Base-by-base conservation (phyloP, 108 stramenopile genomes). In the Schizochytrium sp. region DNA sequence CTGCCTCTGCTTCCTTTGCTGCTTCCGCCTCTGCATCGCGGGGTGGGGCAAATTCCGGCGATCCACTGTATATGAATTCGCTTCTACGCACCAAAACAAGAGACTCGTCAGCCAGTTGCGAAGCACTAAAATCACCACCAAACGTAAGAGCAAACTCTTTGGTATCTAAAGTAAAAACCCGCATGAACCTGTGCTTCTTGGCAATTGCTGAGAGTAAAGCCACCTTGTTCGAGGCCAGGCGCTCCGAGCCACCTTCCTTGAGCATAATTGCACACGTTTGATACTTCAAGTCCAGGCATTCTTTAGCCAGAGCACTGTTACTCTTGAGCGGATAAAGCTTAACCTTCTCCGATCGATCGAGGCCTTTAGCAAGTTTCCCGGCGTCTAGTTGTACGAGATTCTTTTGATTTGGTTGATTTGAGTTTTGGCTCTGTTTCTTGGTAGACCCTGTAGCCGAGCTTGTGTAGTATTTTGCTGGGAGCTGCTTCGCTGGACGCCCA, bases 271-370 rank as follows among this genome's bases (percentile, higher is more conserved):
- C 76, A 53, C 76, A 83, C 17, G 55, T 50, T 53, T 55, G 47
- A 40, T 83, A 83, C 47, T 83, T 83, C n/a, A 55, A n/a, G 50
- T 83, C 50, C 38, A 83, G 76, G 3, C 76, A 83, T 53, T 83
- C 76, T 42, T 83, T 49, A 38, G 3, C 50, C 12, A 83, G 76
- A 10, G 47, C 53, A 38, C 53, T 55, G 47, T 83, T 83, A 53
- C 76, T 83, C 76, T 55, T 55, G 50, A 83, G 45, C 47, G 76
- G 8, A 8, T 10, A 0, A 10, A 40, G 28, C 76, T 83, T 83
- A n/a, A 13, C 10, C 76, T 49, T 83, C 5, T 83, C 50, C 15
- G 47, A 55, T 1, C 53, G 47, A n/a, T 49, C 76, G 50, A 83
- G 76, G 13, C 10, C 5, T 13, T 40, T 17, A 5, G 76, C 76